These are phyloP conservation scores for Zoysia matrella DNA, from an alignment of 202 grass and related monocot species.

Conservation along the genomic window DNA sequence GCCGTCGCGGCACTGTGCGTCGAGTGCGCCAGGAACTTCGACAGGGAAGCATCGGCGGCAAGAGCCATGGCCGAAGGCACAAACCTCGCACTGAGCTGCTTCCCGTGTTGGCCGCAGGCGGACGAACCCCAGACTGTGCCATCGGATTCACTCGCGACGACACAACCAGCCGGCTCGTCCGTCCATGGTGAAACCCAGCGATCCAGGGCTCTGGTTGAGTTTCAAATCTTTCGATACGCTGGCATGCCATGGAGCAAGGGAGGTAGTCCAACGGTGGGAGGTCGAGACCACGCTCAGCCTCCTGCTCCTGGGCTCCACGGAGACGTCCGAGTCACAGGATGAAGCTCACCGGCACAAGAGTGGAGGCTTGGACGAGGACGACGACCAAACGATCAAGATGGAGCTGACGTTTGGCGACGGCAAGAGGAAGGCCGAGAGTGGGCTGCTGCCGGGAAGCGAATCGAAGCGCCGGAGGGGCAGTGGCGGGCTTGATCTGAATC, in stretches of 20 bases:
- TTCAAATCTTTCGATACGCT: not conserved
- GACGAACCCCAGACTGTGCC: not conserved
- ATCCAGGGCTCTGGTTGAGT: slow-evolving; percentile 1
- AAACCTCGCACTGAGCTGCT: too few relatives aligned
- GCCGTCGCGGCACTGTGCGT: too few relatives aligned
- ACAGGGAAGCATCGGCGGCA: too few relatives aligned
- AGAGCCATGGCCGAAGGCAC: too few relatives aligned
- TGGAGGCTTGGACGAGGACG: not conserved
- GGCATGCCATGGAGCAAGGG: not conserved
- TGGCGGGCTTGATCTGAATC: slow-evolving; percentile 56
- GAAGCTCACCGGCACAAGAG: not conserved
- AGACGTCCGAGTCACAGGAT: not conserved
- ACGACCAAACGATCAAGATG: not conserved
- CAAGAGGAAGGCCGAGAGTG: slow-evolving; percentile 45
- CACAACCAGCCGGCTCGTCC: not conserved
- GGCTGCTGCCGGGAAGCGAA: not conserved
- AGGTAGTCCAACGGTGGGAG: not conserved
- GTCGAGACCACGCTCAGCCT: slow-evolving; percentile 30
- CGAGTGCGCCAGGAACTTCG: too few relatives aligned
- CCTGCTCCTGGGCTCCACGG: not conserved
- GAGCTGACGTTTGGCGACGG: slow-evolving; percentile 8
- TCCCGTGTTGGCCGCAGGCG: too few relatives aligned
- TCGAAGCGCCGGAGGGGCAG: slow-evolving; percentile 41
- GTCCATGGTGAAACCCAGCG: not conserved
- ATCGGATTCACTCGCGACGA: slow-evolving; percentile 12